Evolutionary conservation across 257 asterid species (phyloP).

Genomic region (Nemophila menziesii): DNA sequence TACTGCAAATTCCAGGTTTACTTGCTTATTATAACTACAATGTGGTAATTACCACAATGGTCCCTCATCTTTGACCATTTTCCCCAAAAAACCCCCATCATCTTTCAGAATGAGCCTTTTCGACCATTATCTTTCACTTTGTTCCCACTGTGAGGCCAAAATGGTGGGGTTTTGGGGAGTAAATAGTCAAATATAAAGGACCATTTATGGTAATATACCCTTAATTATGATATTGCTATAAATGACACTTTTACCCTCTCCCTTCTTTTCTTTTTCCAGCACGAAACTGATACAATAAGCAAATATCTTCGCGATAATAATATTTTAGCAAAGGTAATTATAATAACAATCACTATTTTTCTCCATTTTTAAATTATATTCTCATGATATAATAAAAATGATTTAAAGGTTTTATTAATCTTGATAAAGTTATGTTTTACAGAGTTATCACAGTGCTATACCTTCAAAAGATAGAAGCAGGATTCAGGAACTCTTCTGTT

Average conservation of each 20-base stretch:
- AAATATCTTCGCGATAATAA: conserved; percentile 62
- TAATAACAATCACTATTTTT: conserved; percentile 21
- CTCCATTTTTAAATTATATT: no score
- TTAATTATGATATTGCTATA: conserved; percentile 8
- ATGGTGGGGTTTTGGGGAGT: no score
- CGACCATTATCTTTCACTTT: no score
- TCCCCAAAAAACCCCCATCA: no score
- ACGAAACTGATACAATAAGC: conserved; percentile 88
- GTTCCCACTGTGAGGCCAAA: no score
- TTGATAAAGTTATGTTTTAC: conserved; percentile 10
- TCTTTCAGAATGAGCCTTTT: no score
- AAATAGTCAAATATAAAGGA: no score
- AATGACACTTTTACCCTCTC: conserved; percentile 8
- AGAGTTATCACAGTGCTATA: conserved; percentile 93
- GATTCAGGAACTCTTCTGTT: conserved; percentile 67
- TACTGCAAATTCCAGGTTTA: conserved; percentile 93
- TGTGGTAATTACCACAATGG: no score
- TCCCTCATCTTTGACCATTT: no score
- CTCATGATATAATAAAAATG: conserved; percentile 7
- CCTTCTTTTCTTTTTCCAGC: conserved; percentile 32
- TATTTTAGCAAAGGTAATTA: conserved; percentile 73
- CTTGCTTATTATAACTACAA: conserved; percentile 13
- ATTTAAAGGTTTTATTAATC: neutral
- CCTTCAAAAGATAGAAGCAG: conserved; percentile 76
- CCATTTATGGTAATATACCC: no score